phyloP scores from a whole-genome alignment of 2,329 filamentous ascomycete genomes.

The Alternaria gansuensis region DNA sequence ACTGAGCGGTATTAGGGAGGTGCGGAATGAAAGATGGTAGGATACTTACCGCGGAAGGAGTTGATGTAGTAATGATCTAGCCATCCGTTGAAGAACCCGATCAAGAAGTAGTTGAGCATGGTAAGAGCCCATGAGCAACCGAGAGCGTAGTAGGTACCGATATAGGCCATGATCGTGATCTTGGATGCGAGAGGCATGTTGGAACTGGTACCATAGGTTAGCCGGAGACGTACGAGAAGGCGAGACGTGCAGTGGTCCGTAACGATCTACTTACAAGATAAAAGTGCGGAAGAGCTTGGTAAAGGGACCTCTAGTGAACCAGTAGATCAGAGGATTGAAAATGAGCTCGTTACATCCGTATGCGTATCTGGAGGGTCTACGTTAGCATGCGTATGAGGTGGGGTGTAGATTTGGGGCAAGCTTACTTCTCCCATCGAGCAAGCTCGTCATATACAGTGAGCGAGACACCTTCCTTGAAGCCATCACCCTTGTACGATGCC shows the following conservation, averaged over 20 bases:
- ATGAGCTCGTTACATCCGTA: constrained; percentile 76
- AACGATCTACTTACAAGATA: constrained; percentile 49
- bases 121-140: constrained; percentile 73
- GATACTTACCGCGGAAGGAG: constrained; percentile 64
- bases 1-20: constrained; percentile 45
- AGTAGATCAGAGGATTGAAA: constrained; percentile 71
- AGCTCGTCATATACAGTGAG: constrained; percentile 77
- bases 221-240: not conserved
- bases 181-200: constrained; percentile 72
- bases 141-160: constrained; percentile 77
- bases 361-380: constrained; percentile 56
- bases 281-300: constrained; percentile 71
- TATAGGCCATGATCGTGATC: constrained; percentile 75
- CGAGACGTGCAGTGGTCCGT: not conserved
- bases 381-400: constrained; percentile 9
- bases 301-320: constrained; percentile 70
- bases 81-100: constrained; percentile 76
- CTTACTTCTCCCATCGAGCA: constrained; percentile 72
- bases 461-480: constrained; percentile 77
- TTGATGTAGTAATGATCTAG: constrained; percentile 83
- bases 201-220: constrained; percentile 43
- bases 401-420: too few relatives aligned
- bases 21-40: not conserved
- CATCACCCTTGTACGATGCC: constrained; percentile 72
- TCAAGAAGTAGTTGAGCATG: constrained; percentile 73